These are phyloP conservation scores for Furcasterigmium sp. DNA, from an alignment of 2,329 filamentous ascomycete genomes.

Conservation along the genomic window DNA sequence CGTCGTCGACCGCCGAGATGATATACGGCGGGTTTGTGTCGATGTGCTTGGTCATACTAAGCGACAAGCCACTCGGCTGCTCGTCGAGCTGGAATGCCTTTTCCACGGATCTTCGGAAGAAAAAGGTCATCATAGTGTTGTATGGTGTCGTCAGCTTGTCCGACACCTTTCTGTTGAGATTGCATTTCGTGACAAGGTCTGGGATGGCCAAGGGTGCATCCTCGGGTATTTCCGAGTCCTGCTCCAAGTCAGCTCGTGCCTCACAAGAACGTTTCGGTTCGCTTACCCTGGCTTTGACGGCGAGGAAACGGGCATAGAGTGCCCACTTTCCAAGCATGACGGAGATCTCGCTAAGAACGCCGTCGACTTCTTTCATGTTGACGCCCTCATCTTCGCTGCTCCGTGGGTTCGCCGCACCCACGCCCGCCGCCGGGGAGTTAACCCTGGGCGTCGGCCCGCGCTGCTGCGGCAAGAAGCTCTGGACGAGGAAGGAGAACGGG, in stretches of 20 bases:
- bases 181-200: conserved; percentile 70
- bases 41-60: conserved; percentile 68
- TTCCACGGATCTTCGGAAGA: conserved; percentile 92
- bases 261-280: conserved; percentile 12
- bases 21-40: conserved; percentile 82
- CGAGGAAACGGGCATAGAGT: conserved; percentile 83
- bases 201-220: conserved; percentile 61
- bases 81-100: conserved; percentile 98
- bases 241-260: not conserved
- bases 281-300: conserved; percentile 75
- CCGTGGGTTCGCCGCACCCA: conserved; percentile 43
- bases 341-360: conserved; percentile 78
- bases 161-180: conserved; percentile 72
- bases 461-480: conserved; percentile 79
- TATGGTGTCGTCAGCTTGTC: conserved; percentile 74
- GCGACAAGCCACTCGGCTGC: conserved; percentile 69
- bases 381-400: conserved; percentile 84
- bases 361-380: conserved; percentile 95
- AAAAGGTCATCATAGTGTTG: conserved; percentile 90
- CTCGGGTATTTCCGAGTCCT: conserved; percentile 48
- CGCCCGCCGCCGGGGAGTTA: conserved; percentile 67
- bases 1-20: conserved; percentile 91
- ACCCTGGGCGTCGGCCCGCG: conserved; percentile 62
- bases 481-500: conserved; percentile 92
- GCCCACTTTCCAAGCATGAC: conserved; percentile 94